Base-by-base conservation (phyloP, 345 rosid species). In the Turnera subulata region DNA sequence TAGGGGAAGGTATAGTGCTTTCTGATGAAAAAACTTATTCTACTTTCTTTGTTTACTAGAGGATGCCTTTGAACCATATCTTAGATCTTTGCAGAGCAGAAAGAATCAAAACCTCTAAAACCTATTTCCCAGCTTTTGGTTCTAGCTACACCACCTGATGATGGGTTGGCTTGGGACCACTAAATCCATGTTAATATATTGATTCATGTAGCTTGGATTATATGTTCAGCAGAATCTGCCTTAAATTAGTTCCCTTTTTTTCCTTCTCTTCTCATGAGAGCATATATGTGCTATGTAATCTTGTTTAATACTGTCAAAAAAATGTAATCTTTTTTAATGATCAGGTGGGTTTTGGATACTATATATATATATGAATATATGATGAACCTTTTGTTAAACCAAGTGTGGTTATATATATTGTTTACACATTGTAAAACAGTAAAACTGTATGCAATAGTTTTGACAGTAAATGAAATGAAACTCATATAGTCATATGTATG, bases 1-100 rank as follows among this genome's bases (percentile, higher is more conserved):
- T 46, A 52, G 45, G 53, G 78, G 62, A 61, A 57, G 70, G 74
- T 56, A 62, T 53, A 43, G 32, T 52, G 48, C 74, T 65, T 65
- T 68, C 44, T 63, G 26, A 61, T n/a, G 50, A 61, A 16, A 22
- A 26, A 51, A 29, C 55, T 15, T 50, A 24, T 11, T 39, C 38
- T 12, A 22, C 50, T 12, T 60, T 21, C 25, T n/a, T 5, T 17
- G 15, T 24, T 4, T 26, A 13, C 15, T 20, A 50, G n/a, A n/a
- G n/a, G n/a, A n/a, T n/a, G n/a, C n/a, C n/a, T n/a, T n/a, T 25
- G 18, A 13, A 7, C 6, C 20, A 50, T 20, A 22, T 23, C 20
- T 50, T 50, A 6, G 33, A 52, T 15, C 22, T 22, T 16, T 23
- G 4, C 22, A 14, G 26, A 52, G n/a, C 35, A 52, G 6, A 20